A percentile compares a stretch with the other conserved stretches of the same genome.
Conservation (phyloP, 2,329 filamentous ascomycete species). For the Pyrenophora graminea region DNA sequence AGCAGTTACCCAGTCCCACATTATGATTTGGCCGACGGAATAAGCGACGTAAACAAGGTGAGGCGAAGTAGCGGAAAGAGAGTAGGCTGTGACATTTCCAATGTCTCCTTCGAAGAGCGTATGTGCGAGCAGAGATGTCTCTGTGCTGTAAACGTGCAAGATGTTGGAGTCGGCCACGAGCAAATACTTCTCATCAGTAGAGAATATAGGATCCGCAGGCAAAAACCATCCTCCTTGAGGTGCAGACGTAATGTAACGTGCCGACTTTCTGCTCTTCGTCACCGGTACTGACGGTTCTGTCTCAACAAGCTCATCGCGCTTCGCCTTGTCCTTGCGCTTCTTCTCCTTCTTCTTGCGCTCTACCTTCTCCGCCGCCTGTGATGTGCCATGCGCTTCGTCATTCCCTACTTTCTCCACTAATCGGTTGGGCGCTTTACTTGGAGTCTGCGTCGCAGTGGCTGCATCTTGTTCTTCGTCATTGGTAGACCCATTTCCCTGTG, state of each 20-base stretch:
- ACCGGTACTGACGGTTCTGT: slow-evolving; percentile 1
- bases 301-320: slow-evolving; percentile 2
- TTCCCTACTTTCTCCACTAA: background rate
- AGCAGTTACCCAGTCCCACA: slow-evolving; percentile 63
- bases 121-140: slow-evolving; percentile 78
- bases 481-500: slow-evolving; percentile 2
- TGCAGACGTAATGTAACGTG: slow-evolving; percentile 48
- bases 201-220: slow-evolving; percentile 61
- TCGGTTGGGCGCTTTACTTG: slow-evolving; percentile 1
- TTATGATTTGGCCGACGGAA: slow-evolving; percentile 54
- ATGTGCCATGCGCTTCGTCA: slow-evolving; percentile 1
- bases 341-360: slow-evolving; percentile 16
- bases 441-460: slow-evolving; percentile 3
- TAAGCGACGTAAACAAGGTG: slow-evolving; percentile 60
- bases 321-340: slow-evolving; percentile 8
- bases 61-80: slow-evolving; percentile 56
- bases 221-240: slow-evolving; percentile 60
- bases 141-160: slow-evolving; percentile 78
- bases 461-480: background rate
- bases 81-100: slow-evolving; percentile 54
- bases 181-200: slow-evolving; percentile 63
- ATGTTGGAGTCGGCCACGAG: slow-evolving; percentile 75
- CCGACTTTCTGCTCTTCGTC: slow-evolving; percentile 24
- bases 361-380: slow-evolving; percentile 11
- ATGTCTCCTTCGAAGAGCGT: slow-evolving; percentile 60